These are phyloP conservation scores for Neopestalotiopsis rosae DNA, from an alignment of 2,329 filamentous ascomycete genomes.

Conservation along the genomic window DNA sequence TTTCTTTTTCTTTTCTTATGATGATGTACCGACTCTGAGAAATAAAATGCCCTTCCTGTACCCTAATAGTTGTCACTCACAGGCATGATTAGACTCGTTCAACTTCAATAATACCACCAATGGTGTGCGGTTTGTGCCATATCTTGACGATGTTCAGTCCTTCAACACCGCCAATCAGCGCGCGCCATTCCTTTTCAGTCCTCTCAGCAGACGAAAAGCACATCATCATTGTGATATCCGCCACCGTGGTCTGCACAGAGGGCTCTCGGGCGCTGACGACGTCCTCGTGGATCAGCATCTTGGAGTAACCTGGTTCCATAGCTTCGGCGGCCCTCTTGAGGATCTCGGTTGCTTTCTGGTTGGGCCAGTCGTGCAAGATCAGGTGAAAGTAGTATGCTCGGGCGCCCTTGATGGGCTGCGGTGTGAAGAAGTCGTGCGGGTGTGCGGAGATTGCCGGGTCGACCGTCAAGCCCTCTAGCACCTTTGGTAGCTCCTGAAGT, in stretches of 20 bases:
- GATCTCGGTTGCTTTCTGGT: constrained; percentile 30
- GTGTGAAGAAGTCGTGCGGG: constrained; percentile 43
- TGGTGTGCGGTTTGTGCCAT: no score
- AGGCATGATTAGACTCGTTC: no score
- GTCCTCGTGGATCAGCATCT: constrained; percentile 42
- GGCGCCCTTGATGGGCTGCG: constrained; percentile 46
- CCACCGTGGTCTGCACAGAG: neutral
- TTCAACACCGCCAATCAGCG: neutral
- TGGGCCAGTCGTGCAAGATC: constrained; percentile 28
- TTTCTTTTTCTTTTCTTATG: no score
- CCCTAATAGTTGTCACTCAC: no score
- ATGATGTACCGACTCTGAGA: no score
- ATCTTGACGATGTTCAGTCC: neutral
- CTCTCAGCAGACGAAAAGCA: neutral
- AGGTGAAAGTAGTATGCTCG: constrained; percentile 33
- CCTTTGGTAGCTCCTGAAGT: constrained; percentile 40
- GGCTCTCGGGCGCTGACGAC: neutral
- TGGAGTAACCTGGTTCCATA: constrained; percentile 41
- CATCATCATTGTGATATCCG: neutral
- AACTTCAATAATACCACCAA: no score
- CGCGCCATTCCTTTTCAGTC: neutral
- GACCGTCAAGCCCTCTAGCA: constrained; percentile 27
- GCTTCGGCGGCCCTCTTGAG: constrained; percentile 26
- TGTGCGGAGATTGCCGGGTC: constrained; percentile 33
- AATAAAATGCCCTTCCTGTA: no score